These are phyloP conservation scores for Tritrichomonas foetus DNA, from an alignment of 208 protist species.

Conservation along the genomic window DNA sequence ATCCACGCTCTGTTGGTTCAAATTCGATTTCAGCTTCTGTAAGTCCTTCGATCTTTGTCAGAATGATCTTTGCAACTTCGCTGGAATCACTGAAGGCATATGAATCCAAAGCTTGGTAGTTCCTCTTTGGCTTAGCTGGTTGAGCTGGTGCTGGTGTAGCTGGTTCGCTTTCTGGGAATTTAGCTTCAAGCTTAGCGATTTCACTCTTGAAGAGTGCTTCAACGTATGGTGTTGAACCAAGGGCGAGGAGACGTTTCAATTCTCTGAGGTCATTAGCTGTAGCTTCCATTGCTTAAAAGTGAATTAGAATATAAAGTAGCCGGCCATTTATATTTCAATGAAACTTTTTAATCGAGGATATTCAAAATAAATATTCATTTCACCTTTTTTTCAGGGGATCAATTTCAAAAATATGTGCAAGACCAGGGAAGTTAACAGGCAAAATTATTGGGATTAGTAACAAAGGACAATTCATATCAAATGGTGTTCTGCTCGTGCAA, in stretches of 20 bases:
- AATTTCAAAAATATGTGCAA: too few species aligned
- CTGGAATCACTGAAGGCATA: conserved; percentile 1
- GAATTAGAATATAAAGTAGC: neutral
- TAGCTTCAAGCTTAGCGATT: neutral
- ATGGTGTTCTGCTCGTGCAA: too few species aligned
- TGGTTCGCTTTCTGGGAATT: neutral
- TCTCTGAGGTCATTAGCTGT: neutral
- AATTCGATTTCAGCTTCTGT: neutral
- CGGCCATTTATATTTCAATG: conserved; percentile 39
- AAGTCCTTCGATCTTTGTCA: neutral
- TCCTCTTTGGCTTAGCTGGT: neutral
- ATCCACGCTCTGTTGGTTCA: neutral
- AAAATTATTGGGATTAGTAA: too few species aligned
- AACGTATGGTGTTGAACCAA: conserved; percentile 30
- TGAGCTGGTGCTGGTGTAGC: neutral
- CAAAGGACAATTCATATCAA: too few species aligned
- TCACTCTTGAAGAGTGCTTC: neutral
- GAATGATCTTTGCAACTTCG: neutral
- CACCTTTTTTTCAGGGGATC: too few species aligned
- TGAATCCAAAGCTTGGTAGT: neutral
- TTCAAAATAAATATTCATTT: too few species aligned
- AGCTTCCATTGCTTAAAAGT: neutral
- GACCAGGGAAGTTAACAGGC: too few species aligned
- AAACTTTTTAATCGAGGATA: too few species aligned
- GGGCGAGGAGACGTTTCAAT: neutral